phyloP scores from a whole-genome alignment of 2,329 filamentous ascomycete genomes.

The Dothistroma pini region DNA sequence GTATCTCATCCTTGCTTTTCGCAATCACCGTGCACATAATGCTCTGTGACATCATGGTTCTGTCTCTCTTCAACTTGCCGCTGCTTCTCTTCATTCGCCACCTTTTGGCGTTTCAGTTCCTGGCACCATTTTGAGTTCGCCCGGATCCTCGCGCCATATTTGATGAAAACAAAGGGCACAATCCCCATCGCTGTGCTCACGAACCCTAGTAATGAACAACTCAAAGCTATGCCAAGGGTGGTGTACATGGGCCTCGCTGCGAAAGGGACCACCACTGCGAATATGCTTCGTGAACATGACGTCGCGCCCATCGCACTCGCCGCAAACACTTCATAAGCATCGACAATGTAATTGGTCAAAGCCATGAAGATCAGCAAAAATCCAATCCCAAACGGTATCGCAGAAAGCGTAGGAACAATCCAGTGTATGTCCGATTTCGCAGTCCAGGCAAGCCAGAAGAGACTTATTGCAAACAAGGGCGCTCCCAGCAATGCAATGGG shows the following conservation, averaged over 20 bases:
- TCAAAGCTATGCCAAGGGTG: constrained; percentile 66
- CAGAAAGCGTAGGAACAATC: constrained; percentile 50
- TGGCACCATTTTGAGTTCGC: constrained; percentile 60
- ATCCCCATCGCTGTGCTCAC: constrained; percentile 49
- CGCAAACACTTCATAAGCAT: constrained; percentile 70
- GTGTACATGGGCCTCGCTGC: constrained; percentile 58
- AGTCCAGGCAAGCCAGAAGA: constrained; percentile 60
- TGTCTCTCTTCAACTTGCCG: constrained; percentile 11
- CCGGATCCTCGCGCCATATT: constrained; percentile 53
- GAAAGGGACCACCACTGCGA: constrained; percentile 61
- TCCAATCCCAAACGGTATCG: constrained; percentile 48
- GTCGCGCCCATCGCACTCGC: constrained; percentile 80
- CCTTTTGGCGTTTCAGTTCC: constrained; percentile 52
- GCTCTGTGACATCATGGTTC: neutral
- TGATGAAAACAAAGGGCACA: constrained; percentile 58
- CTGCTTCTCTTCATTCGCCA: constrained; percentile 24
- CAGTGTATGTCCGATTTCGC: constrained; percentile 38
- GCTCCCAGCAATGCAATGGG: constrained; percentile 62
- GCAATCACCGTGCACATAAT: constrained; percentile 9
- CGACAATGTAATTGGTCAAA: constrained; percentile 58
- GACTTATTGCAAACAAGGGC: constrained; percentile 39
- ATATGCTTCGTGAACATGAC: constrained; percentile 71
- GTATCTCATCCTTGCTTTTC: constrained; percentile 24
- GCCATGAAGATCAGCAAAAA: constrained; percentile 52
- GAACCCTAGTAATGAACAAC: constrained; percentile 50